Percentiles rank a stretch among this genome's conserved stretches.
Evolutionary conservation across 2,329 filamentous ascomycete genomes (phyloP).

Genomic region (Pseudogymnoascus pannorum): DNA sequence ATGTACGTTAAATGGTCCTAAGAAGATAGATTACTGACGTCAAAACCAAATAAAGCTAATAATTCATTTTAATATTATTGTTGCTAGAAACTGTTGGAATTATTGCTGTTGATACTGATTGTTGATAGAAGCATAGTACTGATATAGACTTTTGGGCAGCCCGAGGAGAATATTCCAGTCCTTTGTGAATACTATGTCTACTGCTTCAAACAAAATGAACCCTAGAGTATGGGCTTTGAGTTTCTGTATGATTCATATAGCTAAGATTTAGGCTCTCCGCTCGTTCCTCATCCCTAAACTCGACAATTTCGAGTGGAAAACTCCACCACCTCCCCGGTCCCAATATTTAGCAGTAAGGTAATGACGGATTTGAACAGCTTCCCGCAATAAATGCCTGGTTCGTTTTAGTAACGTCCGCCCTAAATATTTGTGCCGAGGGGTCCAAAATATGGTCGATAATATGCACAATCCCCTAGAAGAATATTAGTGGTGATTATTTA

Average conservation of each 20-base stretch:
- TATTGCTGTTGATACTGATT: no score
- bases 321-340: background rate
- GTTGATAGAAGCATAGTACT: no score
- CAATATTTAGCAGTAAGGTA: constrained; percentile 23
- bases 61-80: no score
- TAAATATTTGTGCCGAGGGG: constrained; percentile 24
- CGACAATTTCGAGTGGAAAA: background rate
- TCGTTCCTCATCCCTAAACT: background rate
- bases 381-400: constrained; percentile 23
- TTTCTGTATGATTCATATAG: background rate
- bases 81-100: no score
- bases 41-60: no score
- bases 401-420: constrained; percentile 20
- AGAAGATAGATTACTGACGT: no score
- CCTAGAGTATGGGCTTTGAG: background rate
- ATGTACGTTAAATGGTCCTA: no score
- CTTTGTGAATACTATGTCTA: no score
- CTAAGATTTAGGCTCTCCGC: background rate
- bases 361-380: constrained; percentile 23
- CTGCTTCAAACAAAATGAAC: background rate
- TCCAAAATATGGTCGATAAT: constrained; percentile 23
- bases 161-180: no score
- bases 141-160: no score
- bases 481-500: background rate
- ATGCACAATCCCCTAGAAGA: constrained; percentile 21